Evolutionary conservation across 2,329 filamentous ascomycete species (phyloP), one percentile per base, ranked within the genome.

Genomic region (Pseudogymnoascus sp.): DNA sequence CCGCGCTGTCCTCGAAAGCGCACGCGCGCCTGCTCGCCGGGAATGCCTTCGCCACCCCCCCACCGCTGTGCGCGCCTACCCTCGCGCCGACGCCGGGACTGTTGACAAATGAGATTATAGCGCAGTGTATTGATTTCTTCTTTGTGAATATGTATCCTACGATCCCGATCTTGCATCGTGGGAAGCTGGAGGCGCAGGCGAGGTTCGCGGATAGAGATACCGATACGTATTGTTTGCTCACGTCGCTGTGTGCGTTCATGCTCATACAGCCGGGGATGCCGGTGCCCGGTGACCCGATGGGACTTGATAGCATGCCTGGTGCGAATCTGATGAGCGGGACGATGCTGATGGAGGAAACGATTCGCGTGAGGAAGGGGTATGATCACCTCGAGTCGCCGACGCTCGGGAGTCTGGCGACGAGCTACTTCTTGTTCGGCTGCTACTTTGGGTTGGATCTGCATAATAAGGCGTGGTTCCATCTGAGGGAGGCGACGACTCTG

Each of bases 391-490:
- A 85, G 62, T 77, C 77, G 13, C 81, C 85, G 6, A 83, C 79
- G 7, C 74, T 83, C 65, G 84, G 85, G 69, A 82, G 79, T 51
- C 74, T 90, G 11, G 85, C 87, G 65, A 91, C 88, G n/a, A 92
- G 88, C 63, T 92, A 90, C 75, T 92, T 93, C 73, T 74, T 93
- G 25, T 92, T 90, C 70, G 88, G 84, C 39, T 88, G 87, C 65
- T 85, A 88, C 73, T 88, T 89, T 66, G 87, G 85, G 39, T 77
- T 90, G 57, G 88, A 92, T 67, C 80, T 87, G 73, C 88, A 92
- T 73, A 86, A 89, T 67, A 86, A 87, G 73, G 90, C 89, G 1
- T 93, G 90, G 90, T 92, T 87, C 72, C 86, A 91, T 73, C 78
- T 93, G 8, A 85, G 90, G 25, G 90, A 95, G 75, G 88, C 89